Evolutionary conservation across 1,284 basidiomycete species (phyloP).

Genomic region (Entoloma clypeatum): DNA sequence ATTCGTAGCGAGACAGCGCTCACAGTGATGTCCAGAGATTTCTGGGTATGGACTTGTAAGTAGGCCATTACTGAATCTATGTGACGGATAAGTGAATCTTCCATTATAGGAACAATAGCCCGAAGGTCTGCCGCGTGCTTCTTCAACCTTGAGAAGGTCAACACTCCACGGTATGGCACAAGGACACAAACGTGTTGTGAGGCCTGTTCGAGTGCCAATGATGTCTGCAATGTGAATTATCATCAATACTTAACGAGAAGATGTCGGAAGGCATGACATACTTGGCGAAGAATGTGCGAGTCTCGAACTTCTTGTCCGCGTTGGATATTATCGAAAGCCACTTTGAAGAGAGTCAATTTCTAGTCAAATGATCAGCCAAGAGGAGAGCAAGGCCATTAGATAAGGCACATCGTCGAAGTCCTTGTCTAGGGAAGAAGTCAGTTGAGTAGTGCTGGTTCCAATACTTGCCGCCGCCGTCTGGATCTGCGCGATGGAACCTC

Average conservation of each 20-base stretch:
- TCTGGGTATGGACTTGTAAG: constrained; percentile 10
- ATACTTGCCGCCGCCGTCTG: constrained; percentile 9
- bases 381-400: neutral
- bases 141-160: neutral
- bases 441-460: constrained; percentile 3
- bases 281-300: constrained; percentile 9
- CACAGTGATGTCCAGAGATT: constrained; percentile 15
- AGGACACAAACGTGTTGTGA: constrained; percentile 12
- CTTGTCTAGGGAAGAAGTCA: constrained; percentile 7
- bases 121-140: constrained; percentile 19
- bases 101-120: constrained; percentile 11
- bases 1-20: constrained; percentile 2
- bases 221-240: constrained; percentile 8
- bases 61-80: constrained; percentile 13
- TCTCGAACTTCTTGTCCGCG: constrained; percentile 7
- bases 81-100: constrained; percentile 12
- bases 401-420: constrained; percentile 12
- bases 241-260: neutral
- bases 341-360: constrained; percentile 9
- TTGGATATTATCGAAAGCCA: constrained; percentile 2
- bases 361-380: constrained; percentile 5
- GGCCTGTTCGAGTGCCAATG: constrained; percentile 13
- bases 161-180: neutral
- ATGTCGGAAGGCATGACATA: neutral
- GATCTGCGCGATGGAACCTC: constrained; percentile 17